Evolutionary conservation across 2,329 filamentous ascomycete genomes (phyloP).

Genomic region (Penicillium aurantiogriseum): DNA sequence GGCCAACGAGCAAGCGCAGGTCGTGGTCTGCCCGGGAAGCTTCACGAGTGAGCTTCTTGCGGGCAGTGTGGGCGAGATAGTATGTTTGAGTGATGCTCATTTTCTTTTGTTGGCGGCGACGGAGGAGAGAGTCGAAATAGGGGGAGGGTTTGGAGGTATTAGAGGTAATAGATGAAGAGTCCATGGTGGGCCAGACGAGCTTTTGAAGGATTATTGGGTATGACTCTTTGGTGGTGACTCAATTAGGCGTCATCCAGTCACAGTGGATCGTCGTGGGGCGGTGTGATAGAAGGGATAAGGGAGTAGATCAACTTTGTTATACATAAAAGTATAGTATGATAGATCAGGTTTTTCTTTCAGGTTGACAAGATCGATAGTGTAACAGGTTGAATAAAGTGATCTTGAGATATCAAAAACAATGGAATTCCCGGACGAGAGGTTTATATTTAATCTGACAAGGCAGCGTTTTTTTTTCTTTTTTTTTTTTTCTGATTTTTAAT

Average conservation of each 20-base stretch:
- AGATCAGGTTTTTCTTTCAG: not conserved
- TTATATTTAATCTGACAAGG: constrained; percentile 9
- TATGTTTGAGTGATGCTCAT: constrained; percentile 99
- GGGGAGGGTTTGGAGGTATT: constrained; percentile 33
- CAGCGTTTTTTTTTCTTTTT: not conserved
- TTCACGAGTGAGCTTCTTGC: constrained; percentile 91
- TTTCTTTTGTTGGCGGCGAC: constrained; percentile 63
- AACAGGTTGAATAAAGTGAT: not conserved
- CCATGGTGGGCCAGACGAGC: constrained; percentile 28
- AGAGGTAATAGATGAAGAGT: constrained; percentile 13
- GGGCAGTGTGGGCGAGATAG: constrained; percentile 94
- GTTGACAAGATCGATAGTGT: constrained; percentile 1
- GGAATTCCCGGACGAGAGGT: not conserved
- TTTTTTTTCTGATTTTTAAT: not conserved
- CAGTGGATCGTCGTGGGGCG: constrained; percentile 22
- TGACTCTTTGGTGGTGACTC: constrained; percentile 37
- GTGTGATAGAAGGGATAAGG: constrained; percentile 21
- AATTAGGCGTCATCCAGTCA: constrained; percentile 31
- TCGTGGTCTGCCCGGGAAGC: constrained; percentile 89
- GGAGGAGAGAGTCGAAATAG: constrained; percentile 42
- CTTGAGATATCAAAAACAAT: not conserved
- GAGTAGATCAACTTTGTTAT: not conserved
- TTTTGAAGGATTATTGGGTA: constrained; percentile 29
- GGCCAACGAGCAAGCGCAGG: constrained; percentile 90
- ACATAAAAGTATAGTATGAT: not conserved